Percentiles rank a stretch among this genome's conserved stretches.
Conservation (phyloP, 306 rosid species). For the Morella rubra region DNA sequence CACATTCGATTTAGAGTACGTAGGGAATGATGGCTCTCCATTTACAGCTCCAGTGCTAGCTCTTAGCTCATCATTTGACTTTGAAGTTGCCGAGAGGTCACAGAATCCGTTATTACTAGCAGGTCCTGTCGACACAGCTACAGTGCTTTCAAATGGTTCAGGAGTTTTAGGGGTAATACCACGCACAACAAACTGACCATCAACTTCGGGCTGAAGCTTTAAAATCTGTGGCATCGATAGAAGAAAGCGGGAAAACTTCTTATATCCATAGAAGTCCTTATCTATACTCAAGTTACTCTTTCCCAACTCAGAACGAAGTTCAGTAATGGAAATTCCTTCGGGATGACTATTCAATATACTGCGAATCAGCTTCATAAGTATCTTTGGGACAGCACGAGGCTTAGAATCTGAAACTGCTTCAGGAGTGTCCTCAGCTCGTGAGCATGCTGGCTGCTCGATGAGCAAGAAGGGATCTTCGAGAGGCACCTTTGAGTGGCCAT, state of each 20-base stretch:
- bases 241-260: constrained; percentile 52
- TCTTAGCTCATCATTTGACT: constrained; percentile 30
- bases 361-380: constrained; percentile 33
- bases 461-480: constrained; percentile 56
- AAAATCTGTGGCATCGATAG: constrained; percentile 44
- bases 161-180: constrained; percentile 21
- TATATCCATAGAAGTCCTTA: constrained; percentile 50
- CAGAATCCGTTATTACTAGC: constrained; percentile 25
- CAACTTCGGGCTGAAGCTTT: constrained; percentile 27
- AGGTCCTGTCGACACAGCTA: constrained; percentile 15
- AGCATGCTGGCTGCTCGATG: constrained; percentile 32
- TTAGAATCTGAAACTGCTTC: constrained; percentile 37
- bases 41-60: constrained; percentile 20
- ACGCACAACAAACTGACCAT: constrained; percentile 30
- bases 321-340: constrained; percentile 48
- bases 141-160: constrained; percentile 26
- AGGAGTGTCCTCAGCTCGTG: constrained; percentile 30
- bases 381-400: constrained; percentile 37
- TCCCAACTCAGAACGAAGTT: constrained; percentile 47
- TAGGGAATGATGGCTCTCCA: constrained; percentile 21
- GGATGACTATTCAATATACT: constrained; percentile 48
- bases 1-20: constrained; percentile 23
- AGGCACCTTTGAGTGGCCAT: constrained; percentile 59
- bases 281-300: constrained; percentile 33
- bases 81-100: constrained; percentile 23